Evolutionary conservation across 192 early-diverging fungal genomes (phyloP), one percentile per base, ranked within the genome.

Genomic region (Dispira simplex): DNA sequence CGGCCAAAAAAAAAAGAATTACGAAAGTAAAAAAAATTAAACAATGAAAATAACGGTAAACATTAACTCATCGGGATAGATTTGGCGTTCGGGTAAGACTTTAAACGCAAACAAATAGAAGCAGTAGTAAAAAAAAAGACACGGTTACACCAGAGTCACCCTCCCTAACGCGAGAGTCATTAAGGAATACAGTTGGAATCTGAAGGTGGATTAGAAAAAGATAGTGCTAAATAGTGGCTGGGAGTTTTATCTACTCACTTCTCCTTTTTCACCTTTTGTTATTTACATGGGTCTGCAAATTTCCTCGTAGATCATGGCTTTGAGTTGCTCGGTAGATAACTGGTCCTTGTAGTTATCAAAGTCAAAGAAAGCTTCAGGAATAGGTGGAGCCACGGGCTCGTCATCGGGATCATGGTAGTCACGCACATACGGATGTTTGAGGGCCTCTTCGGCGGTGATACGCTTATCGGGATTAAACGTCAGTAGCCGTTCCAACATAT

Each of bases 401-500:
- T 85, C 84, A 25, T 72, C 71, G 56, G 77, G 79, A 63, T 85
- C 84, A 65, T 85, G 84, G 68, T 85, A 85, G 75, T 79, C 69
- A 48, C 80, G 78, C 68, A 99, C 71, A 72, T 93, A 99, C 18
- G 91, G 90, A 73, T 99, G 97, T 23, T 73, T 68, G 14, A 99
- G 78, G 20, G 93, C 93, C 59, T 95, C 83, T 67, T 90, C 88
- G 49, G 93, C 93, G 1, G 88, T 92, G 60, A 97, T 89, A 39
- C 97, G 84, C 56, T 87, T 85, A 43, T 73, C 67, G 16, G 97
- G 95, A 70, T 89, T 87, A 46, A 97, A 92, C 43, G 79, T 79
- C 21, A 99, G 83, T 52, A 99, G 79, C 63, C 81, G 81, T 64
- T 88, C 84, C 66, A 99, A 78, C 46, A 99, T 71, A 70, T 97